These are phyloP conservation scores for Grifola frondosa DNA, from an alignment of 1,284 basidiomycete species.

Conservation along the genomic window DNA sequence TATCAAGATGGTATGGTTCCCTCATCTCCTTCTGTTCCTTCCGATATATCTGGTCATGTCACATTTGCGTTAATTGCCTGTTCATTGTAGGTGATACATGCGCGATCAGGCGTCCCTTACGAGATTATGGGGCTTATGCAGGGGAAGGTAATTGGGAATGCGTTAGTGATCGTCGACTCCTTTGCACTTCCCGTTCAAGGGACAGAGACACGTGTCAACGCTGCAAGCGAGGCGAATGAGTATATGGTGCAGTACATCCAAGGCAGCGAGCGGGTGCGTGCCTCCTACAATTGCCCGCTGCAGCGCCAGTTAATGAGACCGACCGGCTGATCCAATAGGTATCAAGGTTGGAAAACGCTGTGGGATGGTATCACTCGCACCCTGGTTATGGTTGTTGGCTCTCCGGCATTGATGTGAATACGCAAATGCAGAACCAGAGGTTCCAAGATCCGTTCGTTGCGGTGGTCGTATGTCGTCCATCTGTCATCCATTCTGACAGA, in stretches of 20 bases:
- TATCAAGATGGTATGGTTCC: conserved; percentile 94
- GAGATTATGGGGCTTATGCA: conserved; percentile 99
- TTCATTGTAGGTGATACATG: conserved; percentile 98
- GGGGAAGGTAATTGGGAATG: conserved; percentile 86
- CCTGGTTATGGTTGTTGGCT: conserved; percentile 98
- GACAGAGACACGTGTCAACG: conserved; percentile 98
- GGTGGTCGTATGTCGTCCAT: conserved; percentile 72
- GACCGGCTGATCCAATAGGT: conserved; percentile 46
- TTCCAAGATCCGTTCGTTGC: conserved; percentile 97
- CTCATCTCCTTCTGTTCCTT: conserved; percentile 1
- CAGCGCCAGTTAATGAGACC: background rate
- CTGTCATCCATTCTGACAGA: background rate
- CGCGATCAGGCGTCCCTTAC: conserved; percentile 93
- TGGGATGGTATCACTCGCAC: conserved; percentile 99
- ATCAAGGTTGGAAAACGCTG: conserved; percentile 81
- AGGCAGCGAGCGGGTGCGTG: conserved; percentile 70
- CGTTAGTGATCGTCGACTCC: conserved; percentile 92
- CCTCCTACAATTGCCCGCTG: background rate
- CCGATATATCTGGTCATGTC: background rate
- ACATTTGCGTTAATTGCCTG: no score
- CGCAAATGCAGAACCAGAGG: conserved; percentile 92
- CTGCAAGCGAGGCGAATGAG: conserved; percentile 94
- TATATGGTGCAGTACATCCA: conserved; percentile 96
- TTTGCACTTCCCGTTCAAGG: conserved; percentile 97
- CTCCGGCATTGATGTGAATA: conserved; percentile 95